These are phyloP conservation scores for Acanthamoeba healyi DNA, from an alignment of 208 protist species.

Conservation along the genomic window DNA sequence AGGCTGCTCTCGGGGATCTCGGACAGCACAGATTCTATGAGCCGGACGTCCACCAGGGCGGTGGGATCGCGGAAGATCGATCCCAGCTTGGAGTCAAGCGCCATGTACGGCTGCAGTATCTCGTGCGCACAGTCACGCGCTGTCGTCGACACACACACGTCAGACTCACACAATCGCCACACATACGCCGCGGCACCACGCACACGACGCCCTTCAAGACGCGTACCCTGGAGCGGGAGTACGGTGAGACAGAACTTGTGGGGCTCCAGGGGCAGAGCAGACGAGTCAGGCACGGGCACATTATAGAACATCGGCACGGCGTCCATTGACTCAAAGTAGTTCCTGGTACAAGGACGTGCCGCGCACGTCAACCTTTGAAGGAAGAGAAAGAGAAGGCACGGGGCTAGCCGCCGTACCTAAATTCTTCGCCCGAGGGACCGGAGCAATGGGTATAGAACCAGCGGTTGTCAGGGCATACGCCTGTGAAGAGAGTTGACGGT, in stretches of 20 bases:
- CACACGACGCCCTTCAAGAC: too few species aligned
- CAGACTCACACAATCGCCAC: neutral
- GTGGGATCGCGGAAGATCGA: neutral
- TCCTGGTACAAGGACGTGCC: neutral
- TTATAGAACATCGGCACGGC: neutral
- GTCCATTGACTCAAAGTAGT: neutral
- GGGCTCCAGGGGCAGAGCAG: neutral
- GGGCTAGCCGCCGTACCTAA: neutral
- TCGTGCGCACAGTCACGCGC: neutral
- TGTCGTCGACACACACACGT: neutral
- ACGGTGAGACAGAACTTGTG: constrained; percentile 42
- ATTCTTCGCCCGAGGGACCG: neutral
- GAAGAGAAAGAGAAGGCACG: too few species aligned
- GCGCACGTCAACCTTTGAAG: too few species aligned
- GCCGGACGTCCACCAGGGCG: neutral
- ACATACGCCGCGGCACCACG: too few species aligned
- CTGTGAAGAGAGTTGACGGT: neutral
- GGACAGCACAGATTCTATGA: neutral
- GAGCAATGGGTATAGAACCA: constrained; percentile 19
- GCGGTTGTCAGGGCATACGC: neutral
- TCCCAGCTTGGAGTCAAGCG: neutral
- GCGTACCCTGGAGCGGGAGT: neutral
- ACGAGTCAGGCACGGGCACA: neutral
- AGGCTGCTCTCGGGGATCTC: neutral
- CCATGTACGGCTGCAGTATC: neutral